These are phyloP conservation scores for Extremus antarcticus DNA, from an alignment of 495 filamentous ascomycete genomes.

Conservation along the genomic window DNA sequence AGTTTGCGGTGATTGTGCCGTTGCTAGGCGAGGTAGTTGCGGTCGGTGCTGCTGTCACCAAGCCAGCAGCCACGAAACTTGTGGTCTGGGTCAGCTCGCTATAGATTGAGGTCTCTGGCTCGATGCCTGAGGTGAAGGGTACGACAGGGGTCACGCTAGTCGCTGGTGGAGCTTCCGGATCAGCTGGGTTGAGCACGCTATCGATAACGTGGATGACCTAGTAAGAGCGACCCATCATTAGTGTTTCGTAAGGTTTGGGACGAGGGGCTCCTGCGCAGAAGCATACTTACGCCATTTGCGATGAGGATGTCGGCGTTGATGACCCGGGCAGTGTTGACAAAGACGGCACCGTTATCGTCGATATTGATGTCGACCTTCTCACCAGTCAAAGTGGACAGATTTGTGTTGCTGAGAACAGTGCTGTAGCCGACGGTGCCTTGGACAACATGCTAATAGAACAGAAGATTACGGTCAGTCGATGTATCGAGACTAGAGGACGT, in stretches of 20 bases:
- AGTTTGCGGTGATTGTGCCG: neutral
- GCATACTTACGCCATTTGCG: constrained; percentile 19
- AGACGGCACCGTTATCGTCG: constrained; percentile 8
- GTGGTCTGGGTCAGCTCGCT: constrained; percentile 5
- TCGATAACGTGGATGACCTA: constrained; percentile 7
- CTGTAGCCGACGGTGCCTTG: constrained; percentile 2
- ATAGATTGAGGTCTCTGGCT: constrained; percentile 4
- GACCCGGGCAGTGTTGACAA: constrained; percentile 18
- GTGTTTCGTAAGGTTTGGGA: too few species aligned
- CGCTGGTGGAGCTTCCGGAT: neutral
- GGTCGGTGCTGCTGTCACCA: neutral
- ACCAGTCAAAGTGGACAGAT: constrained; percentile 5
- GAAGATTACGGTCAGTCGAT: too few species aligned
- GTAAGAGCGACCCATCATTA: too few species aligned
- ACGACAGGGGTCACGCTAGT: neutral
- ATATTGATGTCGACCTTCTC: constrained; percentile 9
- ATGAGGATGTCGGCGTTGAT: constrained; percentile 16
- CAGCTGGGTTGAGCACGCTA: constrained; percentile 1
- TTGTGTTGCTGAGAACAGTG: constrained; percentile 6
- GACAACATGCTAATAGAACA: constrained; percentile 16
- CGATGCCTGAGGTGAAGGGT: constrained; percentile 4
- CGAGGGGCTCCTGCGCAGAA: too few species aligned
- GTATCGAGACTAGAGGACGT: too few species aligned
- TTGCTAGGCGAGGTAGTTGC: neutral
- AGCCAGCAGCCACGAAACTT: constrained; percentile 1